phyloP scores from a whole-genome alignment of 768 basidiomycete genomes.

The Favolaschia claudopus region DNA sequence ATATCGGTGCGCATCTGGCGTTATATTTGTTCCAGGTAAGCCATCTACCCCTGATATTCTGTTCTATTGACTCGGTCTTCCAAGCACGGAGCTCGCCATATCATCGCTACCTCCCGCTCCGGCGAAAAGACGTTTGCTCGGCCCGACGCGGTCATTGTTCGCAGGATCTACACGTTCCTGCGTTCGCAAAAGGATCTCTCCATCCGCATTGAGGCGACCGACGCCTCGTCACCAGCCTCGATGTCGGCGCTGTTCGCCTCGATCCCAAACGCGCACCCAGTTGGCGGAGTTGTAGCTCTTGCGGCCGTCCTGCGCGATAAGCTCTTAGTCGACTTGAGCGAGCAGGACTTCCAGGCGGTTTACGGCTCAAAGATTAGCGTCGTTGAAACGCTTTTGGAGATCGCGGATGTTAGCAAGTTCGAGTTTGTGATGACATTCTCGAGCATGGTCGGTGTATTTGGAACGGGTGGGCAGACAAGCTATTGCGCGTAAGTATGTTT shows the following conservation, averaged over 20 bases:
- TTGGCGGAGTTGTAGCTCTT: background rate
- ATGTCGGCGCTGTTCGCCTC: background rate
- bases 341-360: background rate
- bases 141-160: background rate
- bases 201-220: background rate
- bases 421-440: slow-evolving; percentile 1
- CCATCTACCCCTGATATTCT: background rate
- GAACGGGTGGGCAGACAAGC: slow-evolving; percentile 4
- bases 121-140: background rate
- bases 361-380: background rate
- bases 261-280: background rate
- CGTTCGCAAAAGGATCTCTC: background rate
- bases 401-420: background rate
- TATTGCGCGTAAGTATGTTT: background rate
- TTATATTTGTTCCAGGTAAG: background rate
- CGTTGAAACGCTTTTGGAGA: background rate
- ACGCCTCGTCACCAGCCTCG: background rate
- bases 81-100: background rate
- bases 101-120: background rate
- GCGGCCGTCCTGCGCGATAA: background rate
- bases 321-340: background rate
- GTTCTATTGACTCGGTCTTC: background rate
- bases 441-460: background rate
- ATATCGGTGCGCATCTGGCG: background rate
- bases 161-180: background rate